A percentile compares a stretch with the other conserved stretches of the same genome.
Conservation (phyloP, 768 basidiomycete species). For the Boletellus sp. region DNA sequence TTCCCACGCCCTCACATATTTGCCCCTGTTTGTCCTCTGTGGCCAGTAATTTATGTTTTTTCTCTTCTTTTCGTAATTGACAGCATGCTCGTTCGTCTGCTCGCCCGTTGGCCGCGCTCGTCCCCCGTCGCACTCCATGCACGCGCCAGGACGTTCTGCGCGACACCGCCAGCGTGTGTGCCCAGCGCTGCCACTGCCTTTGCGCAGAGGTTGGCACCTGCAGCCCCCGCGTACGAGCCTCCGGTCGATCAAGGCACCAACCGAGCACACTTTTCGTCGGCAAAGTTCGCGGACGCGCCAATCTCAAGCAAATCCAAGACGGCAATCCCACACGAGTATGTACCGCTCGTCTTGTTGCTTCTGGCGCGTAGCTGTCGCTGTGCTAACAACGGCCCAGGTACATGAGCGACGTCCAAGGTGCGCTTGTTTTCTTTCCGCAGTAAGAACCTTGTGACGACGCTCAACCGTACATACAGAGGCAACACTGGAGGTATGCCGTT, state of each 20-base stretch:
- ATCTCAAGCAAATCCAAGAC: slow-evolving; percentile 41
- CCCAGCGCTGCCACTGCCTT: slow-evolving; percentile 8
- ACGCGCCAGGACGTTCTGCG: slow-evolving; percentile 11
- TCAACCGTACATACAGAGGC: slow-evolving; percentile 28
- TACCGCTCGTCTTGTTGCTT: slow-evolving; percentile 1
- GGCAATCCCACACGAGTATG: slow-evolving; percentile 44
- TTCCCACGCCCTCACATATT: slow-evolving; percentile 25
- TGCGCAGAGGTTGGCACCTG: slow-evolving; percentile 6
- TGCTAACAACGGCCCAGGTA: slow-evolving; percentile 31
- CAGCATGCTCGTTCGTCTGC: slow-evolving; percentile 24
- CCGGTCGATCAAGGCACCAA: slow-evolving; percentile 16
- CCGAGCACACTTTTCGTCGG: slow-evolving; percentile 27
- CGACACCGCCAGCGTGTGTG: slow-evolving; percentile 8
- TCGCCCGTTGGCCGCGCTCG: slow-evolving; percentile 21
- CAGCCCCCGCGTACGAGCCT: slow-evolving; percentile 2
- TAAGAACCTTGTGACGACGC: neutral
- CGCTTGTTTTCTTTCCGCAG: slow-evolving; percentile 4
- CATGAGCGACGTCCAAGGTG: slow-evolving; percentile 48
- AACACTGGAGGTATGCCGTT: slow-evolving; percentile 35
- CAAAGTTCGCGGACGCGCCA: slow-evolving; percentile 27
- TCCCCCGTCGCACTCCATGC: slow-evolving; percentile 10
- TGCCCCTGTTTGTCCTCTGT: slow-evolving; percentile 18
- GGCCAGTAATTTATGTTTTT: neutral
- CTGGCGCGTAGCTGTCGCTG: slow-evolving; percentile 7
- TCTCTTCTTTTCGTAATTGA: neutral